Percentiles rank a stretch among this genome's conserved stretches.
These are phyloP conservation scores for Sporothrix globosa DNA, from an alignment of 2,329 filamentous ascomycete species.

Conservation along the genomic window DNA sequence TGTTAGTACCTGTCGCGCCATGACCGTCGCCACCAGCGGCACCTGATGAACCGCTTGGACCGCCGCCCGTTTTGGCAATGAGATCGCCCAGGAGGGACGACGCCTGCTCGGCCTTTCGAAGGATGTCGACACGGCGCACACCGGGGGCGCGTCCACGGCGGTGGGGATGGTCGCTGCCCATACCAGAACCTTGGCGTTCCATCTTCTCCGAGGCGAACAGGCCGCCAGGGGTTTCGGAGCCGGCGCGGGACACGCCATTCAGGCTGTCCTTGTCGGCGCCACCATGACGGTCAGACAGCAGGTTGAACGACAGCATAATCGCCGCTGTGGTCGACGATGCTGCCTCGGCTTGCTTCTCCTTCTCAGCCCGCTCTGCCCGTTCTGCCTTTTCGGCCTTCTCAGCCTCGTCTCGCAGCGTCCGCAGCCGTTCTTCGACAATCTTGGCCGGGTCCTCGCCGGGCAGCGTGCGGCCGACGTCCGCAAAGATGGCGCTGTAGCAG, in stretches of 20 bases:
- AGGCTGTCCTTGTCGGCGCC: constrained; percentile 27
- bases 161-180: constrained; percentile 43
- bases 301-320: constrained; percentile 37
- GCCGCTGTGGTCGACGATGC: constrained; percentile 35
- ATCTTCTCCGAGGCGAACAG: constrained; percentile 41
- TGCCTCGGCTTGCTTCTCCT: constrained; percentile 33
- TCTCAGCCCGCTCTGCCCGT: constrained; percentile 34
- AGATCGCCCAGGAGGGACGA: constrained; percentile 56
- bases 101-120: constrained; percentile 65
- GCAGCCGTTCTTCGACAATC: constrained; percentile 50
- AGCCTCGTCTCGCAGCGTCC: constrained; percentile 43
- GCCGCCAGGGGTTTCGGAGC: constrained; percentile 37
- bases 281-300: constrained; percentile 30
- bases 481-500: constrained; percentile 78
- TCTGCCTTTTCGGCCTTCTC: constrained; percentile 38
- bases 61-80: constrained; percentile 45
- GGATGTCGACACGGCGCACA: constrained; percentile 60
- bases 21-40: constrained; percentile 1
- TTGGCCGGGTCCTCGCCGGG: constrained; percentile 54
- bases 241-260: constrained; percentile 32
- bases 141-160: constrained; percentile 49
- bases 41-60: constrained; percentile 34
- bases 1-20: constrained; percentile 10
- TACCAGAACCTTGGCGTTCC: constrained; percentile 46
- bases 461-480: constrained; percentile 64